Conservation (phyloP, 495 filamentous ascomycete genomes). For the Xylaria scruposa region DNA sequence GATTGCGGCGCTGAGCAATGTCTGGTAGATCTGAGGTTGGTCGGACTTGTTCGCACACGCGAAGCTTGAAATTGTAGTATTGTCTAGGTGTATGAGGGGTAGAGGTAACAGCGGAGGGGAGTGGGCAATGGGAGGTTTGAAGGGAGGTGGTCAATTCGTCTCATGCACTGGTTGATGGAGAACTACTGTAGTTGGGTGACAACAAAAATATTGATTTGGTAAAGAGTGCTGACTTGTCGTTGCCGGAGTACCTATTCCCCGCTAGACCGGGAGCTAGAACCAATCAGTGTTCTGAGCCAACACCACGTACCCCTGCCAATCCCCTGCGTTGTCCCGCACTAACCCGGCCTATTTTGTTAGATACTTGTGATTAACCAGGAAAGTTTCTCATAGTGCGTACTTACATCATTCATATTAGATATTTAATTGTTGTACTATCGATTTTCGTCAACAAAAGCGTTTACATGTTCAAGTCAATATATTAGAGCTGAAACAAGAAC, state of each 20-base stretch:
- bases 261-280: background rate
- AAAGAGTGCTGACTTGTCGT: constrained; percentile 22
- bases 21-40: background rate
- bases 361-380: background rate
- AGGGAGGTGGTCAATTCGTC: constrained; percentile 10
- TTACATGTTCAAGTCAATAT: background rate
- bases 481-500: background rate
- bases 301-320: constrained; percentile 4
- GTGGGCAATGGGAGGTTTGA: background rate
- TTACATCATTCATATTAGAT: background rate
- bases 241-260: constrained; percentile 16
- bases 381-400: background rate
- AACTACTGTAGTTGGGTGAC: constrained; percentile 1
- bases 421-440: background rate
- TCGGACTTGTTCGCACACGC: background rate
- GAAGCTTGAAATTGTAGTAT: background rate
- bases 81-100: constrained; percentile 11
- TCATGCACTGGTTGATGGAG: background rate
- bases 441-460: background rate
- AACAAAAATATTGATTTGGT: constrained; percentile 25
- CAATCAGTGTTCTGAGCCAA: background rate
- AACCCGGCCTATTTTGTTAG: background rate
- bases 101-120: constrained; percentile 19
- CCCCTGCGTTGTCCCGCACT: background rate
- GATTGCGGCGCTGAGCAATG: background rate